Conservation (phyloP, 78 protist genomes). For the Cavenderia fasciculata region DNA sequence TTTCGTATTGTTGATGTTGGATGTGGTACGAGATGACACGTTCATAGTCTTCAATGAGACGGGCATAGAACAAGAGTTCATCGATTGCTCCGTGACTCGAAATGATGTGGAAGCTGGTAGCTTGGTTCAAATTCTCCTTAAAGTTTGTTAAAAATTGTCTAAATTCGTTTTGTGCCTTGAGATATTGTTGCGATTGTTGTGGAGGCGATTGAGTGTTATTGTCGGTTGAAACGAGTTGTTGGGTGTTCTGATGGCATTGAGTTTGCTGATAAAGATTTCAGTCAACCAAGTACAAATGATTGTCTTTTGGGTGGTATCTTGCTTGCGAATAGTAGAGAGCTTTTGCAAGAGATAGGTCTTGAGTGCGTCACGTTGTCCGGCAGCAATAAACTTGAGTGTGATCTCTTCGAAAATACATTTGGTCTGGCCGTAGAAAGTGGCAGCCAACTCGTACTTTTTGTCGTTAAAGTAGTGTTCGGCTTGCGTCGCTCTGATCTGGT, state of each 20-base stretch:
- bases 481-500: conserved; percentile 78
- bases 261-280: conserved; percentile 88
- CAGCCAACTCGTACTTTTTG: conserved; percentile 79
- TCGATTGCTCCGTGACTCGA: conserved; percentile 91
- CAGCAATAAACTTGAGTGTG: conserved; percentile 85
- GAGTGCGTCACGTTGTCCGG: conserved; percentile 78
- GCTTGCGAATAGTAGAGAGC: conserved; percentile 12
- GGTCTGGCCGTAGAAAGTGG: conserved; percentile 88
- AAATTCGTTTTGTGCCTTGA: conserved; percentile 56
- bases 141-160: conserved; percentile 44
- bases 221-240: conserved; percentile 2
- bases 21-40: conserved; percentile 90
- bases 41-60: conserved; percentile 87
- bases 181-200: conserved; percentile 49
- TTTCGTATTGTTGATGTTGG: conserved; percentile 73
- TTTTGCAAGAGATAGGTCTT: conserved; percentile 63
- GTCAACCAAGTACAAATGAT: conserved; percentile 91
- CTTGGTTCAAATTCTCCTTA: conserved; percentile 64
- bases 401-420: conserved; percentile 87
- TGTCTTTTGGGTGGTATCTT: conserved; percentile 85
- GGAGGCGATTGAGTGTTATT: conserved; percentile 3
- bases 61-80: conserved; percentile 89
- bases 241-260: conserved; percentile 54
- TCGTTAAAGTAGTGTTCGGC: conserved; percentile 81
- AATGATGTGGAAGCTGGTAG: conserved; percentile 90